These are phyloP conservation scores for Microsporum audouinii DNA, from an alignment of 2,329 filamentous ascomycete species.

Conservation along the genomic window DNA sequence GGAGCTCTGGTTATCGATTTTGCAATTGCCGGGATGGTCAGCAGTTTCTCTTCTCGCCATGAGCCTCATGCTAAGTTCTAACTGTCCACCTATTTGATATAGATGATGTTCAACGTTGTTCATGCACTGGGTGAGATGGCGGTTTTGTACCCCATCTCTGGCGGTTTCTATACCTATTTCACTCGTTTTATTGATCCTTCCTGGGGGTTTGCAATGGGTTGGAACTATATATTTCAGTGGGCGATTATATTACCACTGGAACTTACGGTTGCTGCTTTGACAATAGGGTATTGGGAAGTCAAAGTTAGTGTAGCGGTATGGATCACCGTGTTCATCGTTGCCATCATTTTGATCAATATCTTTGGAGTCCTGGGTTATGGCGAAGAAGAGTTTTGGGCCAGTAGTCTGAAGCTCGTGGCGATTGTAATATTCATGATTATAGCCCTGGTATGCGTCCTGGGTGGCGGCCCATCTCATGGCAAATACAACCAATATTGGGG, in stretches of 20 bases:
- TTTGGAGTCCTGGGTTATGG: conserved; percentile 76
- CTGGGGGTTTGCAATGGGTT: conserved; percentile 39
- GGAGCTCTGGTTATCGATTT: conserved; percentile 35
- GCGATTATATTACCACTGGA: conserved; percentile 69
- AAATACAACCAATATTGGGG: conserved; percentile 21
- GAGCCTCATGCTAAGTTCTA: conserved; percentile 4
- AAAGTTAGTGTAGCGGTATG: conserved; percentile 28
- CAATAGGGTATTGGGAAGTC: conserved; percentile 58
- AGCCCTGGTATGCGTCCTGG: conserved; percentile 52
- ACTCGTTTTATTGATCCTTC: conserved; percentile 51
- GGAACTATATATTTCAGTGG: conserved; percentile 69
- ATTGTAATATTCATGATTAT: conserved; percentile 80
- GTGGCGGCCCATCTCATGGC: conserved; percentile 31
- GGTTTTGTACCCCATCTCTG: conserved; percentile 51
- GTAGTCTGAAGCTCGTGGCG: conserved; percentile 67
- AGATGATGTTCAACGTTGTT: conserved; percentile 49
- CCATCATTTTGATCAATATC: conserved; percentile 65
- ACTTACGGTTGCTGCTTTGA: conserved; percentile 68
- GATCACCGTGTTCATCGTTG: conserved; percentile 61
- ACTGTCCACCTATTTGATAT: background rate
- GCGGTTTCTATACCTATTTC: conserved; percentile 52
- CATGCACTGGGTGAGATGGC: conserved; percentile 51
- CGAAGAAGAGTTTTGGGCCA: conserved; percentile 72
- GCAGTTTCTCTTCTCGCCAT: background rate
- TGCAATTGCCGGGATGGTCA: conserved; percentile 39